Base-by-base conservation (phyloP, 2,329 filamentous ascomycete species). In the Pseudogymnoascus pannorum region DNA sequence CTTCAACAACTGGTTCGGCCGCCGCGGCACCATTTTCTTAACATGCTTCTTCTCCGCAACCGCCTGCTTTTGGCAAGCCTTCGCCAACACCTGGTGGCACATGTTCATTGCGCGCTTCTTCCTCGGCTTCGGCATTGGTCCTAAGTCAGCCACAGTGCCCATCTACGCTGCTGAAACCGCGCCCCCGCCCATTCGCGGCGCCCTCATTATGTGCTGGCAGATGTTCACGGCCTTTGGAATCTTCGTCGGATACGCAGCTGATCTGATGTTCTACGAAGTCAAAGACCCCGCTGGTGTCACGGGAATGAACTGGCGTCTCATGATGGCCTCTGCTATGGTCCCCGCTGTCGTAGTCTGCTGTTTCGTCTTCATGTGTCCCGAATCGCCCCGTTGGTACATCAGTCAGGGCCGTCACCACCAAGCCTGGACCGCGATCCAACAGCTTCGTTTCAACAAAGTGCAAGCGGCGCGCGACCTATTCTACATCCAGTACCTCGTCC, bases 161-260 rank as follows among this genome's bases (percentile, higher is more conserved):
- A 83, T 90, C 35, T 89, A 88, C 64, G 84, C 86, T 0, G 87
- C 87, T 2, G 87, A 90, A 71, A 86, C 80, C 38, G 81, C 84
- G 0, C 87, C 87, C 0, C 82, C 86, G 0, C 74, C 72, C 42
- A 83, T 89, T 48, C 81, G 87, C 62, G 87, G 87, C 58, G 87
- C 85, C 1, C 75, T 91, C 4, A 86, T 89, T 33, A 91, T 91
- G 87, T 82, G 84, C 68, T 89, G 86, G 86, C 86, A 88, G 72
- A 78, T 79, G 74, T 79, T 58, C 44, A 74, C 71, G 3, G 74
- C 73, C 1, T 81, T 82, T 57, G 79, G 80, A 3, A 83, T 84
- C 63, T 78, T 83, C 75, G 44, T 82, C 3, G 84, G 85, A 14
- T 87, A 81, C 69, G 79, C 78, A 5, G 83, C 79, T 54, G 84